Evolutionary conservation across 169 alveolate species (phyloP), one percentile per base, ranked within the genome.

Genomic region (Eimeria necatrix): DNA sequence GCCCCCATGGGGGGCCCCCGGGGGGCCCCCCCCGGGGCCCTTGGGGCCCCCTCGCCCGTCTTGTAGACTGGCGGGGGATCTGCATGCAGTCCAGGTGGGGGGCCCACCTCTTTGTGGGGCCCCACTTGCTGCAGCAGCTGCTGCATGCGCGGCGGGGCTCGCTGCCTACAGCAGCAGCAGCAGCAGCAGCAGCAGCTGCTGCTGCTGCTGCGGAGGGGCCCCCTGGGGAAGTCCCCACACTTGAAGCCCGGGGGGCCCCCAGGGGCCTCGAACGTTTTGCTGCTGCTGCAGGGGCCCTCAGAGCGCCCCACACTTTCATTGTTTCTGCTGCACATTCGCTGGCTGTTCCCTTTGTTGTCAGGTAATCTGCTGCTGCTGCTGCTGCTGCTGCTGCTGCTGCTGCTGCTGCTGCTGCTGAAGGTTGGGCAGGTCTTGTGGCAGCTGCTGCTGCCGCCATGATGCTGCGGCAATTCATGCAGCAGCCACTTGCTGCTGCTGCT

Each of bases 201-300:
- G 73, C 81, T 71, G 81, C 81, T 71, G 81, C 81, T 24, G 81
- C 81, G 14, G 49, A 71, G 14, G 81, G 81, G 49, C 81, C 81
- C 41, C 81, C 81, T 71, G 81, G 81, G n/a, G 81, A 71, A 32
- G 81, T 71, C 22, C 81, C 81, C 6, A 71, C 81, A 5, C 41
- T 71, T 5, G 81, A 71, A 22, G 46, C 49, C n/a, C 22, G 22
- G 49, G 81, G 81, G 49, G 49, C 32, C 16, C 81, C 81, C 4
- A 22, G 41, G 81, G 81, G 81, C 9, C 49, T 71, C n/a, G 81
- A 71, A 48, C n/a, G 81, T 9, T 71, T 5, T 24, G 53, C 81
- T n/a, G 81, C 53, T 4, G 81, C 81, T 71, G 81, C 81, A 20
- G 81, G 51, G 32, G 51, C 51, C n/a, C 49, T 71, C 14, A n/a